A percentile compares a stretch with the other conserved stretches of the same genome.
phyloP scores from a whole-genome alignment of 345 rosid genomes.

The Eucalyptus rudis region DNA sequence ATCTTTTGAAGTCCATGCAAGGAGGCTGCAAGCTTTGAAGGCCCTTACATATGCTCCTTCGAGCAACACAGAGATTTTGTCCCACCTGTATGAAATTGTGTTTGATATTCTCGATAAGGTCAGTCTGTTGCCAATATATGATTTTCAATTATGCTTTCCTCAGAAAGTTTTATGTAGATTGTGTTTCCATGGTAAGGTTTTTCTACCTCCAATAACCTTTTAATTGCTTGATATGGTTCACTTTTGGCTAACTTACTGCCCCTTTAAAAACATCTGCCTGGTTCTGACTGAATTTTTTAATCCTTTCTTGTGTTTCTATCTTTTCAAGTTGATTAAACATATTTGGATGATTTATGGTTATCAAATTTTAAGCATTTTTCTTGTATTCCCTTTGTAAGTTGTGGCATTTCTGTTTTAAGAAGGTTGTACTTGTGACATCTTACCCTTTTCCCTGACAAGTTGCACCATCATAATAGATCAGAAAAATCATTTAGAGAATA shows the following conservation, averaged over 20 bases:
- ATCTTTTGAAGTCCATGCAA: slow-evolving; percentile 69
- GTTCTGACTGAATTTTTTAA: background rate
- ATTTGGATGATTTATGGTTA: background rate
- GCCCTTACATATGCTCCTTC: slow-evolving; percentile 92
- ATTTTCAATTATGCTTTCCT: background rate
- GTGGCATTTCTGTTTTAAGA: background rate
- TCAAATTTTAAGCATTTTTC: background rate
- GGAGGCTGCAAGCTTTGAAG: slow-evolving; percentile 95
- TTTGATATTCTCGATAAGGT: slow-evolving; percentile 98
- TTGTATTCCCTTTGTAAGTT: background rate
- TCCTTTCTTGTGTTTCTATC: background rate
- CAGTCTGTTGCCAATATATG: background rate
- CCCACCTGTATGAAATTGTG: slow-evolving; percentile 78
- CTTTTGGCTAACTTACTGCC: background rate
- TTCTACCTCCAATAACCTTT: background rate
- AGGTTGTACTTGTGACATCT: background rate
- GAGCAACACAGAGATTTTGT: slow-evolving; percentile 65
- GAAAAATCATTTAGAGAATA: background rate
- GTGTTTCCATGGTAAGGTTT: background rate
- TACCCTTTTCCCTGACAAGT: background rate
- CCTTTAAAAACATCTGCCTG: background rate
- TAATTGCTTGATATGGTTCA: background rate
- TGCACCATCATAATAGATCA: background rate
- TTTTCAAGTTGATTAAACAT: background rate
- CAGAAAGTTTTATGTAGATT: background rate